Conservation (phyloP, 768 basidiomycete species). For the Amanita thiersii region DNA sequence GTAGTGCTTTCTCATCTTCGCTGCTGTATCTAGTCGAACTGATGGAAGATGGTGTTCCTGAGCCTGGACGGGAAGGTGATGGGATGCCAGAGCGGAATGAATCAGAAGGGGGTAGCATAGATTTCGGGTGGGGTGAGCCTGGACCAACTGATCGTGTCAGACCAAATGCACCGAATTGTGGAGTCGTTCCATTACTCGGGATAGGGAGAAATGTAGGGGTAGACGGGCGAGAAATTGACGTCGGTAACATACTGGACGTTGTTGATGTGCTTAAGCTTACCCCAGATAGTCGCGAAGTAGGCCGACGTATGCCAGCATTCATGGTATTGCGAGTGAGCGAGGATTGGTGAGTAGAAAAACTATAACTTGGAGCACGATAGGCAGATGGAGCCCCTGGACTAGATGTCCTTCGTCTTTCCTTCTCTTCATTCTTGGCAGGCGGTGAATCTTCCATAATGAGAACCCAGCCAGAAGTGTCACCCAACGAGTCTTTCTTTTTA, state of each 20-base stretch:
- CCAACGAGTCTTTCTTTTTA: constrained; percentile 37
- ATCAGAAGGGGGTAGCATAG: constrained; percentile 2
- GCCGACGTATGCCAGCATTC: constrained; percentile 46
- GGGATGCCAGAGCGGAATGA: constrained; percentile 1
- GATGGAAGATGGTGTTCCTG: constrained; percentile 30
- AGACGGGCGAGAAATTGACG: constrained; percentile 60
- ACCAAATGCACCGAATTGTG: constrained; percentile 29
- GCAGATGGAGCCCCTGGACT: constrained; percentile 53
- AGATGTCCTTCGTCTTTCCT: constrained; percentile 51
- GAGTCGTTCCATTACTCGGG: constrained; percentile 44
- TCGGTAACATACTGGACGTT: constrained; percentile 53
- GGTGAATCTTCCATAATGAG: constrained; percentile 86
- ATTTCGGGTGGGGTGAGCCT: constrained; percentile 15
- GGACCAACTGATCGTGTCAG: constrained; percentile 45
- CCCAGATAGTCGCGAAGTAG: constrained; percentile 67
- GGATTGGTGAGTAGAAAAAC: constrained; percentile 24
- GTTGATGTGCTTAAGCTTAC: constrained; percentile 42
- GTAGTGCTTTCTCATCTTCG: constrained; percentile 8
- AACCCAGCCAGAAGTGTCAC: constrained; percentile 76
- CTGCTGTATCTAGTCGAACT: constrained; percentile 14
- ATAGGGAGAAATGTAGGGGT: constrained; percentile 76
- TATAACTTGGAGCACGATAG: constrained; percentile 42
- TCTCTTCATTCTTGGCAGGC: constrained; percentile 48
- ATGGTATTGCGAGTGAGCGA: constrained; percentile 34
- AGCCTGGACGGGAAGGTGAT: constrained; percentile 30